Evolutionary conservation across 192 early-diverging fungal species (phyloP), one percentile per base, ranked within the genome.

Genomic region (Dissophora globulifera): DNA sequence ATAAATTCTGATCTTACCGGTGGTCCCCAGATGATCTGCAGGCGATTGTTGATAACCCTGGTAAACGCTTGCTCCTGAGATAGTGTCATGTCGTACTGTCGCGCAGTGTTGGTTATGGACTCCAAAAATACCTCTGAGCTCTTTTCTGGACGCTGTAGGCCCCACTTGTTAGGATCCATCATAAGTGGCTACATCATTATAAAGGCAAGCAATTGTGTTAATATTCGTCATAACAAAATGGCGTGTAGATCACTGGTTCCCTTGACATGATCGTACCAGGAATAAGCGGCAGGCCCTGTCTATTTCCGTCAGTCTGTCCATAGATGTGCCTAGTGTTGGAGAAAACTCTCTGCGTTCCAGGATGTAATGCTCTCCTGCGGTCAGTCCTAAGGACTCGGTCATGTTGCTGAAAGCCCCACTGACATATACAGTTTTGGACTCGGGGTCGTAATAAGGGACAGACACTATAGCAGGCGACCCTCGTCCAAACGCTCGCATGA

Each of bases 1-100:
- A 45, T 45, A 45, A 45, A 17, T 9, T 12, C 43, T 45, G 12
- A 12, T 9, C 66, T 53, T 81, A 84, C 83, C 1, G 83, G 83
- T 42, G 83, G 83, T 25, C 80, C 83, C 83, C 83, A 84, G 16
- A 84, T 79, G 43, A 84, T 70, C 43, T 84, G 80, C 23, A 84
- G 30, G 0, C 71, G 69, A n/a, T 68, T 67, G 9, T 32, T 62
- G 19, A 84, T 70, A 15, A 78, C 66, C 43, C 52, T 55, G 0
- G 66, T 51, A 22, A 81, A 79, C 1, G 81, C 78, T 13, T 79
- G 62, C 23, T 79, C 72, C 51, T 84, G 83, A 1, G 83, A 81
- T 13, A 67, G 53, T 10, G 83, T 82, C 70, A 84, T 82, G 20
- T 68, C 72, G 51, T 82, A 84, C 13, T 54, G 50, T 29, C 79